These are phyloP conservation scores for Penicillium waksmanii DNA, from an alignment of 495 filamentous ascomycete genomes.

Conservation along the genomic window DNA sequence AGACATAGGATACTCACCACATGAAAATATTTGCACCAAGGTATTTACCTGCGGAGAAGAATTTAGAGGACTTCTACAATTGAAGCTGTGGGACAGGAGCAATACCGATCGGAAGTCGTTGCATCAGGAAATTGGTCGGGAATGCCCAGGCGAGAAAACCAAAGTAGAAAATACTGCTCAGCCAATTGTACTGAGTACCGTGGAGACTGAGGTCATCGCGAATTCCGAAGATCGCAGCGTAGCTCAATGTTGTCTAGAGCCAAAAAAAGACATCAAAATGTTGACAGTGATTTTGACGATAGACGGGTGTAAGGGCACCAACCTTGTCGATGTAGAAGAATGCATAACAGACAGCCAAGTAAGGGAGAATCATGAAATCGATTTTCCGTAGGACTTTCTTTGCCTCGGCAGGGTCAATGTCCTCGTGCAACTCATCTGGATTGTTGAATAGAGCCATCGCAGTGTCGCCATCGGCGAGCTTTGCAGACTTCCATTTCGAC, in stretches of 20 bases:
- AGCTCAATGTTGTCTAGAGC: conserved; percentile 55
- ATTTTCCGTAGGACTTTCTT: conserved; percentile 57
- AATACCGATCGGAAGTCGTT: conserved; percentile 49
- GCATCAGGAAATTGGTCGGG: conserved; percentile 54
- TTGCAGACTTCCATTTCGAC: conserved; percentile 33
- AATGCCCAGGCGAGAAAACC: conserved; percentile 54
- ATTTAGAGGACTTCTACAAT: not conserved
- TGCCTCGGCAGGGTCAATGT: conserved; percentile 52
- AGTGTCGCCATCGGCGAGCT: conserved; percentile 44
- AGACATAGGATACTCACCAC: conserved; percentile 40
- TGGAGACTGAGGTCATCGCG: conserved; percentile 46
- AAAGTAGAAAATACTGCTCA: conserved; percentile 59
- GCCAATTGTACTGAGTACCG: conserved; percentile 56
- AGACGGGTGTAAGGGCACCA: conserved; percentile 15
- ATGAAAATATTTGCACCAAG: conserved; percentile 61
- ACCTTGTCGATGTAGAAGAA: conserved; percentile 66
- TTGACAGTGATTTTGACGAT: not conserved
- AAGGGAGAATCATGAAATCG: conserved; percentile 54
- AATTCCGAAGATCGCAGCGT: conserved; percentile 61
- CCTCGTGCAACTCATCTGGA: conserved; percentile 47
- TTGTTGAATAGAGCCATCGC: conserved; percentile 51
- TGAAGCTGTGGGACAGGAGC: not conserved
- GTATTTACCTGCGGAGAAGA: conserved; percentile 49
- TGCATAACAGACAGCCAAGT: conserved; percentile 60
- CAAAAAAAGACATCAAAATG: not conserved